Conservation (phyloP, 345 rosid genomes). For the Laguncularia racemosa region DNA sequence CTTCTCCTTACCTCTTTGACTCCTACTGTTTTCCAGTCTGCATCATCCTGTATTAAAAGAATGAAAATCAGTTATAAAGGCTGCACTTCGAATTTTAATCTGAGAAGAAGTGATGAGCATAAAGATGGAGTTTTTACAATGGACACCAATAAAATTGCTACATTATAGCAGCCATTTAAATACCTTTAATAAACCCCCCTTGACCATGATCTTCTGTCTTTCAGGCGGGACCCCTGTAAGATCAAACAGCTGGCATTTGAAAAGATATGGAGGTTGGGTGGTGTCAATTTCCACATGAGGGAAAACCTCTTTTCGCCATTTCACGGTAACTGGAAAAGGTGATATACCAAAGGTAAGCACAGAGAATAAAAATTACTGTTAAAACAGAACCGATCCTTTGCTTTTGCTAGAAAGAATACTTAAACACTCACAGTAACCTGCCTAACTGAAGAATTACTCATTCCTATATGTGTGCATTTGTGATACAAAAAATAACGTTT, state of each 20-base stretch:
- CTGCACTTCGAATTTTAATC: neutral
- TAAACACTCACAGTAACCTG: no score
- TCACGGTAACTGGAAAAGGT: conserved; percentile 58
- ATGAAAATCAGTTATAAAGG: neutral
- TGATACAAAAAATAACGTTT: no score
- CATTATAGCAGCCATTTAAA: conserved; percentile 2
- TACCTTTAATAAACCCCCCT: conserved; percentile 94
- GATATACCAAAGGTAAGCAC: conserved; percentile 6
- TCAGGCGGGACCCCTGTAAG: conserved; percentile 94
- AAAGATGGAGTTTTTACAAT: neutral
- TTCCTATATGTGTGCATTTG: no score
- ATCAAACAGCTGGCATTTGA: conserved; percentile 88
- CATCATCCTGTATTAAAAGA: conserved; percentile 61
- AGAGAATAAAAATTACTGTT: neutral
- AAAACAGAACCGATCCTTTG: neutral
- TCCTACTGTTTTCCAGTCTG: conserved; percentile 78
- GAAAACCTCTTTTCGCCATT: conserved; percentile 93
- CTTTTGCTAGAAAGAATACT: no score
- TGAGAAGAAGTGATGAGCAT: neutral
- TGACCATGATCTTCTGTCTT: conserved; percentile 96
- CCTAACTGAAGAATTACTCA: no score
- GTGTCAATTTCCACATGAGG: conserved; percentile 71
- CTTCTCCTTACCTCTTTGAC: conserved; percentile 51
- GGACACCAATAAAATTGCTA: neutral
- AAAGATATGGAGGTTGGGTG: conserved; percentile 67